Base-by-base conservation (phyloP, 768 basidiomycete genomes). In the Lactifluus hygrophoroides region DNA sequence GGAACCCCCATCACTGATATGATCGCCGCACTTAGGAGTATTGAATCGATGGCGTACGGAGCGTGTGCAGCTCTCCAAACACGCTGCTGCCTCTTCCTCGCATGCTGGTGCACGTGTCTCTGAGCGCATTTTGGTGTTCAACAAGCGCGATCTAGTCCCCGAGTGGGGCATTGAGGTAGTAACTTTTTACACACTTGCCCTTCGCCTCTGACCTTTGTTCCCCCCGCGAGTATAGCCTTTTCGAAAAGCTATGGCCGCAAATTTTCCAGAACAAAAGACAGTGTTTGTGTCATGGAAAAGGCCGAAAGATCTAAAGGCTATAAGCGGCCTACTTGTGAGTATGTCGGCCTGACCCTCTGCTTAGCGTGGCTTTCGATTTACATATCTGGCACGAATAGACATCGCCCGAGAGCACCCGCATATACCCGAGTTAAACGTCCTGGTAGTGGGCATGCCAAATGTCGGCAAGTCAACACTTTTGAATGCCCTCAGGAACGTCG, bases 391-490 rank as follows among this genome's bases (percentile, higher is more conserved):
- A 44, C n/a, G 28, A 34, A 8, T 62, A 91, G 88, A 81, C 65
- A 78, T 90, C 64, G 86, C 88, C 32, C 82, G 81, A 66, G 75
- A 76, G 42, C 79, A 85, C 68, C 82, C 82, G 51, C 80, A 89
- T 62, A 78, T 82, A 47, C 81, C 84, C 65, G 88, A 88, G 69
- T 73, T 91, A 64, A 93, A 94, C 66, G 86, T 97, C 7, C 79
- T 97, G 2, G 92, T 98, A 23, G 86, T 96, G 58, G 96, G 96
- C 23, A 98, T 99, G 95, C 96, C 96, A 17, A 98, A 98, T 70
- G 93, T 97, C 47, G 95, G 95, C 42, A 98, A 99, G 74, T 97
- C 94, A 14, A 94, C 91, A 2, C 72, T 98, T 51, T 75, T 99
- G 13, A 99, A 99, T 68, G 83, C 92, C 1, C 77, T 99, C 27